Base-by-base conservation (phyloP, 768 basidiomycete genomes). In the Xerocomellus intermedius region DNA sequence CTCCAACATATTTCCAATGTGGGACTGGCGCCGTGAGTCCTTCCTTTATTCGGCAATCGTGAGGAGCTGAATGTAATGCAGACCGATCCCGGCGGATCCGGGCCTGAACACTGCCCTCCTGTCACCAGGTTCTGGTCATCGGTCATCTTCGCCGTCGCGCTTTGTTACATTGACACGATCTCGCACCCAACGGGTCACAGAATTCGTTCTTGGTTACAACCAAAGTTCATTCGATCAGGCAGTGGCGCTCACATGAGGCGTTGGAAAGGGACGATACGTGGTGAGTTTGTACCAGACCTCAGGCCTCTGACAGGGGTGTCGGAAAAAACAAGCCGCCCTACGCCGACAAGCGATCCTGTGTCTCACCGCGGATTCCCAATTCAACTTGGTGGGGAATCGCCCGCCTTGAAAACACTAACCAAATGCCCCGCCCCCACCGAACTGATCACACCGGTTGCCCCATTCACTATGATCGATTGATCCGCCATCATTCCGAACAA, bases 71-170 rank as follows among this genome's bases (percentile, higher is more conserved):
- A 19, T 28, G 22, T 12, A 17, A 12, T 17, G n/a, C 43, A 47
- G 7, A 14, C 42, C 13, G 41, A n/a, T 30, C 16, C 13, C 10
- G 32, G 24, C 16, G 22, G 2, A 16, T 19, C 24, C 24, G 21
- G 16, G 43, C 36, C 41, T 22, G 36, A 36, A 64, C 61, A 64
- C 53, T 41, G 58, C 54, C 48, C 14, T 28, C 21, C 21, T 24
- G 5, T 6, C 19, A 38, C 12, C 22, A 43, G n/a, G 17, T 54
- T 38, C 42, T 33, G 12, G 5, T 16, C 24, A 26, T 2, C 8
- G 4, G 36, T 17, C 42, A 22, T 35, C 8, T 37, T 38, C 12
- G 32, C 46, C 35, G 30, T 37, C 5, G 42, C 13, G 1, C 38
- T 19, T 12, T 28, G 21, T 45, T 37, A 17, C 16, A 36, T 13